phyloP scores from a whole-genome alignment of 2,329 filamentous ascomycete genomes.

The Fusarium sp. region DNA sequence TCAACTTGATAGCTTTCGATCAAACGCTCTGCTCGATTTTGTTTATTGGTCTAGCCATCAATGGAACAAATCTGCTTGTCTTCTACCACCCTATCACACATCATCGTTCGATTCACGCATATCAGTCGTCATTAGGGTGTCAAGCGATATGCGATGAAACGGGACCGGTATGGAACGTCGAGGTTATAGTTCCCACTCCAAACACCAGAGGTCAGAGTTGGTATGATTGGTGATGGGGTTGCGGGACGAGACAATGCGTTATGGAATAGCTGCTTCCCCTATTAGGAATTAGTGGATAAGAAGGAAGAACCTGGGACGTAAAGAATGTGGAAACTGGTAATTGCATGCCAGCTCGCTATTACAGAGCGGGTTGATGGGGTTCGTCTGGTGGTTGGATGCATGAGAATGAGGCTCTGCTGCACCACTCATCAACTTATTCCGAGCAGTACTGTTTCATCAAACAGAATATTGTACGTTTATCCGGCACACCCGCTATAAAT shows the following conservation, averaged over 20 bases:
- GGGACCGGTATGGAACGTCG: not conserved
- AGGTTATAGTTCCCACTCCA: not conserved
- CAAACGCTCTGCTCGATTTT: rapidly evolving
- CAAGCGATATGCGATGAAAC: not conserved
- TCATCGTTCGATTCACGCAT: too few relatives aligned
- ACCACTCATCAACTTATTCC: not conserved
- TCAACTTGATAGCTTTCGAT: too few relatives aligned
- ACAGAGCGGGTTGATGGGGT: not conserved
- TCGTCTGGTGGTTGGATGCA: not conserved
- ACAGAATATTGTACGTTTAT: not conserved
- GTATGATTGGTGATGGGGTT: not conserved
- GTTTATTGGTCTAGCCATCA: not conserved
- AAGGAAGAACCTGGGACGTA: not conserved
- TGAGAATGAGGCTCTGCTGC: not conserved
- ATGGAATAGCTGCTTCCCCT: not conserved
- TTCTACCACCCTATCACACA: too few relatives aligned
- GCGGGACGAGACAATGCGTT: not conserved
- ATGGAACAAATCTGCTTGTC: too few relatives aligned
- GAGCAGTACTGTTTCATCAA: not conserved
- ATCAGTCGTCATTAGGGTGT: not conserved
- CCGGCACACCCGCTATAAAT: not conserved
- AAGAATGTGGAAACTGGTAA: not conserved
- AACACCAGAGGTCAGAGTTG: constrained; percentile 4
- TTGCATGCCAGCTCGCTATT: not conserved
- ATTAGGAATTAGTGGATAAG: not conserved